Conservation (phyloP, 2,329 filamentous ascomycete genomes). For the Talaromyces albobiverticillius region DNA sequence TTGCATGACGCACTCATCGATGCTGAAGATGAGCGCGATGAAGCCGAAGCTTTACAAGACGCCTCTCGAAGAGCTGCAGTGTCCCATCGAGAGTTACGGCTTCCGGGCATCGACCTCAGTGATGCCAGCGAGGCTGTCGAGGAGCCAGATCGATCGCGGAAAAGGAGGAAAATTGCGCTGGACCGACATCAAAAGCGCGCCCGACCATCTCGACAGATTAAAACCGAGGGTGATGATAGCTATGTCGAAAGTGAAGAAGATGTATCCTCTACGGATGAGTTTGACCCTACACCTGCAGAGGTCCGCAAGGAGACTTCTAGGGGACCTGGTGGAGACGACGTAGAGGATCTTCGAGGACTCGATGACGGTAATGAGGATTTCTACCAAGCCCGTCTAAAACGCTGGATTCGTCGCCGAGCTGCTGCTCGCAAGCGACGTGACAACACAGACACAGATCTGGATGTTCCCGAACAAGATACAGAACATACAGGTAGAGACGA, state of each 20-base stretch:
- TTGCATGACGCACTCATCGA: conserved; percentile 76
- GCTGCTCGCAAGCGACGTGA: conserved; percentile 53
- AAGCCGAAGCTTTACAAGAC: conserved; percentile 47
- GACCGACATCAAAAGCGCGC: background rate
- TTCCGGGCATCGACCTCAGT: conserved; percentile 66
- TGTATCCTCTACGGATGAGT: conserved; percentile 33
- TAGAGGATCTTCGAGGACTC: conserved; percentile 61
- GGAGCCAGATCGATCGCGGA: conserved; percentile 20
- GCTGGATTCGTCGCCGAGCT: conserved; percentile 68
- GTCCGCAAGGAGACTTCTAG: conserved; percentile 23
- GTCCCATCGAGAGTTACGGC: conserved; percentile 70
- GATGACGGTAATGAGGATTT: conserved; percentile 87
- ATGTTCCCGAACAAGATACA: conserved; percentile 21
- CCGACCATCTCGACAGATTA: conserved; percentile 10
- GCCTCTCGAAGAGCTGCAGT: conserved; percentile 42
- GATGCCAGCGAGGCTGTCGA: conserved; percentile 28
- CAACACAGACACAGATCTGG: conserved; percentile 24
- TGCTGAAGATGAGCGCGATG: conserved; percentile 68
- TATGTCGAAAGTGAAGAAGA: conserved; percentile 32
- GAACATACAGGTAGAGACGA: conserved; percentile 42
- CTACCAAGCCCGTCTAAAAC: conserved; percentile 71
- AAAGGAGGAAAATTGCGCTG: conserved; percentile 33
- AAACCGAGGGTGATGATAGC: conserved; percentile 29
- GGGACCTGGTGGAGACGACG: conserved; percentile 30
- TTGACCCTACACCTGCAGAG: conserved; percentile 32